A percentile compares a stretch with the other conserved stretches of the same genome.
These are phyloP conservation scores for Porogramme epimiltina DNA, from an alignment of 1,284 basidiomycete genomes.

Conservation along the genomic window DNA sequence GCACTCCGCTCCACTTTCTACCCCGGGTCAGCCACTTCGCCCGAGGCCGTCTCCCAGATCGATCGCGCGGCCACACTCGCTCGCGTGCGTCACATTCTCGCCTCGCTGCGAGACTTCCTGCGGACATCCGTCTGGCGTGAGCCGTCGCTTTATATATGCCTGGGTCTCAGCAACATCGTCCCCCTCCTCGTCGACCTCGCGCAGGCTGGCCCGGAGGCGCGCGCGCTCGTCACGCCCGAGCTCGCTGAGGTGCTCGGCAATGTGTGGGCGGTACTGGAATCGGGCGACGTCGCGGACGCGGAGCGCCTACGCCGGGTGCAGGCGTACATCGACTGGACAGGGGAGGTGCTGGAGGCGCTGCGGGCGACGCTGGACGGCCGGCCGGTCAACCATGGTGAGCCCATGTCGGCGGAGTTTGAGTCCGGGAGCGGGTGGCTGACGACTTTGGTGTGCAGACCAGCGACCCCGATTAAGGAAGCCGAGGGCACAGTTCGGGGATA, in stretches of 20 bases:
- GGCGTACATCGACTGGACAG: conserved; percentile 17
- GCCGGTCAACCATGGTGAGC: conserved; percentile 7
- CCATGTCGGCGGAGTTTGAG: not conserved
- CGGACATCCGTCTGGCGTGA: conserved; percentile 14
- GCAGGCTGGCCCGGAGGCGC: conserved; percentile 1
- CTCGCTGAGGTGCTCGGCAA: conserved; percentile 11
- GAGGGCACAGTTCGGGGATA: conserved; percentile 1
- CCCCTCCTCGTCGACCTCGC: conserved; percentile 15
- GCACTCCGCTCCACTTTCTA: conserved; percentile 4
- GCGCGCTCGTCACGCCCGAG: conserved; percentile 9
- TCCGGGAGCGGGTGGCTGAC: not conserved
- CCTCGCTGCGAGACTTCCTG: conserved; percentile 11
- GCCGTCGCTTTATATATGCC: conserved; percentile 15
- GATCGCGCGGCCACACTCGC: conserved; percentile 3
- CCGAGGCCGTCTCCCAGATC: not conserved
- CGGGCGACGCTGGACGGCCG: conserved; percentile 7
- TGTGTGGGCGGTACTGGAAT: conserved; percentile 6
- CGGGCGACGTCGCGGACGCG: not conserved
- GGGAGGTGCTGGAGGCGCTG: conserved; percentile 13
- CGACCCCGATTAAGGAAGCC: not conserved
- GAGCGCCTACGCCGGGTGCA: conserved; percentile 7
- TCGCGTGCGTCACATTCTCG: conserved; percentile 4
- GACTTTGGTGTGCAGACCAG: not conserved
- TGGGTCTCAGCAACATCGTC: conserved; percentile 16
- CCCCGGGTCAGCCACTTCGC: not conserved